Base-by-base conservation (phyloP, 2,329 filamentous ascomycete genomes). In the Penicillium sumatraense region DNA sequence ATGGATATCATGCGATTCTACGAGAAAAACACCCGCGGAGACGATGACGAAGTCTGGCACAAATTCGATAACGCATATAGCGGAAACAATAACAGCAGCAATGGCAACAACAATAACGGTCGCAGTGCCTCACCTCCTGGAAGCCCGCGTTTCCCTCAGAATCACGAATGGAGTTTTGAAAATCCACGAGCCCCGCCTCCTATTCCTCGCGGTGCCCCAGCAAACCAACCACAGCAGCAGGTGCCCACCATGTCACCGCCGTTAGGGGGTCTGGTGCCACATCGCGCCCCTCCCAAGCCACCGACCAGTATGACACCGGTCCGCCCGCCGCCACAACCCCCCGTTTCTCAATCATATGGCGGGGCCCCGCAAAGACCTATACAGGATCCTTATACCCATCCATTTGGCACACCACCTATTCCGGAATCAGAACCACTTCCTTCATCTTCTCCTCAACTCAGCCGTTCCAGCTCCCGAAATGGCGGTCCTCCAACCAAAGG, bases 1-100 rank as follows among this genome's bases (percentile, higher is more conserved):
- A 89, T 96, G 70, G 90, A 98, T 73, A 95, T 99, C 67, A 88
- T 99, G 76, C 90, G 89, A 56, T 98, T 98, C 73, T 98, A 96
- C 81, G 96, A 97, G 74, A 93, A 96, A 78, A 96, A 91, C 61
- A 89, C 90, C 23, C 91, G 93, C 65, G 85, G 82, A 65, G 86
- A 86, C 56, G 91, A 97, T 71, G 91, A 96, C 69, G 89, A 90
- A 67, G 89, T 95, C 54, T 91, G 95, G 81, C 93, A 98, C 75
- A 99, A 99, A 75, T 97, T 99, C 73, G 91, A 96, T 68, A 88
- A 96, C 78, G 91, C 89, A 50, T 87, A 88, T 20, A 51, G 42
- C 21, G 36, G 47, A 5, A 53, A 48, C 26, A 53, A 41, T 36
- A 33, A 42, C 7, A 53, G 38, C 38, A 14, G 38, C 21, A 42